Conservation (phyloP, 108 stramenopile species). For the Mediolabrus comicus region DNA sequence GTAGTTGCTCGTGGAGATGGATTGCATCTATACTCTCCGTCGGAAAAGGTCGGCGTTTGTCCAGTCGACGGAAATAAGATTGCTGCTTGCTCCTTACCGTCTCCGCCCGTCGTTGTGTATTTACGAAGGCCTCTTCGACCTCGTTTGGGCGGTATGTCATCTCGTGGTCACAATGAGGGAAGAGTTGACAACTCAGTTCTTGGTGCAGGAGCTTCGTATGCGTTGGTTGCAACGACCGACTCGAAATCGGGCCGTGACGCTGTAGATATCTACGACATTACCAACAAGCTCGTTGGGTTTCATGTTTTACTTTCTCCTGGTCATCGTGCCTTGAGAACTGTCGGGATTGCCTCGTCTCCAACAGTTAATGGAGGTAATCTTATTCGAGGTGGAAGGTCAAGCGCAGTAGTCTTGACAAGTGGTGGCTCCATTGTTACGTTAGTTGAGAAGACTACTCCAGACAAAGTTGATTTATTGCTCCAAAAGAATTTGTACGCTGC, state of each 20-base stretch:
- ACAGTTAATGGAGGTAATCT: slow-evolving; percentile 38
- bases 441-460: slow-evolving; percentile 80
- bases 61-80: slow-evolving; percentile 83
- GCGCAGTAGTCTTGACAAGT: slow-evolving; percentile 73
- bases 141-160: not conserved
- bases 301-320: slow-evolving; percentile 81
- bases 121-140: slow-evolving; percentile 16
- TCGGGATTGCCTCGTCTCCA: slow-evolving; percentile 62
- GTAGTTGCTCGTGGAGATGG: slow-evolving; percentile 72
- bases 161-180: not conserved
- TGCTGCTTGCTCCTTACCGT: slow-evolving; percentile 64
- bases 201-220: slow-evolving; percentile 59
- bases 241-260: slow-evolving; percentile 80
- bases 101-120: slow-evolving; percentile 39
- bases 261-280: slow-evolving; percentile 80
- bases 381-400: slow-evolving; percentile 64
- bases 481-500: slow-evolving; percentile 88
- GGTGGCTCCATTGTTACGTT: slow-evolving; percentile 85
- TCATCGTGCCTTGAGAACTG: slow-evolving; percentile 70
- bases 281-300: slow-evolving; percentile 85
- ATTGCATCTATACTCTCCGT: slow-evolving; percentile 69
- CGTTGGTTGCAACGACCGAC: slow-evolving; percentile 80
- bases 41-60: slow-evolving; percentile 72
- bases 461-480: slow-evolving; percentile 88
- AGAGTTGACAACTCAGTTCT: not conserved